These are phyloP conservation scores for Scleroderma bovista DNA, from an alignment of 768 basidiomycete genomes.

Conservation along the genomic window DNA sequence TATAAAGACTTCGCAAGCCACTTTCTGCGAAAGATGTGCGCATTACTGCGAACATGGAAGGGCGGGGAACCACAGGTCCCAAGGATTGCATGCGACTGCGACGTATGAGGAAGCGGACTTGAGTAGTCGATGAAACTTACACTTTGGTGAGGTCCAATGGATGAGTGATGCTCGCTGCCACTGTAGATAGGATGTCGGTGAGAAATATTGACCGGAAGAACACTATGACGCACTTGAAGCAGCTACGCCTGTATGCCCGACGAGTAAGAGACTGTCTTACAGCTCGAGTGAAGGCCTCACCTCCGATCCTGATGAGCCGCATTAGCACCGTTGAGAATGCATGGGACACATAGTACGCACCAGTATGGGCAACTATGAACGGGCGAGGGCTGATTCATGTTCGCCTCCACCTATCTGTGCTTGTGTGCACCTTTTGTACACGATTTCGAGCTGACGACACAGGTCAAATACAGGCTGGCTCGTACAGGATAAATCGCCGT, in stretches of 20 bases:
- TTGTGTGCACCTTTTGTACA: too few species aligned
- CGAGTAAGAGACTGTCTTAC: slow-evolving; percentile 8
- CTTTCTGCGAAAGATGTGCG: slow-evolving; percentile 57
- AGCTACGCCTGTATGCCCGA: slow-evolving; percentile 42
- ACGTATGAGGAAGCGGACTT: slow-evolving; percentile 2
- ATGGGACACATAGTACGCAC: slow-evolving; percentile 12
- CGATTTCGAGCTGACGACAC: too few species aligned
- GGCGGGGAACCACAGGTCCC: slow-evolving; percentile 42
- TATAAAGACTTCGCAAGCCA: slow-evolving; percentile 72
- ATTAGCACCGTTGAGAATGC: neutral
- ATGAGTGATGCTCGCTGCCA: slow-evolving; percentile 79
- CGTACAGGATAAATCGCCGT: too few species aligned
- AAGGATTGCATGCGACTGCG: slow-evolving; percentile 79
- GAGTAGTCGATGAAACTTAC: slow-evolving; percentile 33
- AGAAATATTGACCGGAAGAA: neutral
- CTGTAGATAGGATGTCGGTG: slow-evolving; percentile 32
- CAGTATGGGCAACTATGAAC: slow-evolving; percentile 30
- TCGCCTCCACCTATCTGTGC: neutral
- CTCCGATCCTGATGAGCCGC: slow-evolving; percentile 49
- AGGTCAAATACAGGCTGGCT: too few species aligned
- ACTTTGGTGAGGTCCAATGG: slow-evolving; percentile 85
- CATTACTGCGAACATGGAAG: slow-evolving; percentile 63
- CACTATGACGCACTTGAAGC: slow-evolving; percentile 49
- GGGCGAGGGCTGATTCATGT: slow-evolving; percentile 5
- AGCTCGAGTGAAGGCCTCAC: slow-evolving; percentile 26